Percentiles rank a stretch among this genome's conserved stretches.
Evolutionary conservation across 495 filamentous ascomycete genomes (phyloP).

Genomic region (Hypoxylon lienhwacheense): DNA sequence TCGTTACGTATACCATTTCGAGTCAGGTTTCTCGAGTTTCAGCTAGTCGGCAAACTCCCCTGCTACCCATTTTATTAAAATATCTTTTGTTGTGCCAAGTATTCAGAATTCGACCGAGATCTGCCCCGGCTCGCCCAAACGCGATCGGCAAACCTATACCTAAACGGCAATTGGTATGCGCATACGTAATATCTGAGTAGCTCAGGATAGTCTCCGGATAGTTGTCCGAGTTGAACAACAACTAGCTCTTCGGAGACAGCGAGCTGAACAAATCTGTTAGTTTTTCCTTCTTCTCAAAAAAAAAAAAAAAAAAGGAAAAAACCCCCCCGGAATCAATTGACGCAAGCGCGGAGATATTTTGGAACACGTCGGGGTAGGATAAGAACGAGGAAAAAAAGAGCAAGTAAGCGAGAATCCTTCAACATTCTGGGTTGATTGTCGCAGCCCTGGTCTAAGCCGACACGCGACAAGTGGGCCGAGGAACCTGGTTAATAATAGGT

Average conservation of each 20-base stretch:
- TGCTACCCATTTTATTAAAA: conserved; percentile 20
- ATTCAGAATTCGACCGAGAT: conserved; percentile 32
- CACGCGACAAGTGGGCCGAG: conserved; percentile 34
- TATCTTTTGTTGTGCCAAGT: conserved; percentile 14
- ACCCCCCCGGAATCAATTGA: no score
- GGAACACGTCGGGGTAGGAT: not conserved
- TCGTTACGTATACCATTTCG: conserved; percentile 2
- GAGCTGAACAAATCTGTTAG: not conserved
- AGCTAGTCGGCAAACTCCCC: conserved; percentile 22
- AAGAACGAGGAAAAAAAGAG: conserved; percentile 12
- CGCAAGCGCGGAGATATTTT: not conserved
- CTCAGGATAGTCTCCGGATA: not conserved
- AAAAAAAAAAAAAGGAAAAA: no score
- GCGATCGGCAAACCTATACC: conserved; percentile 20
- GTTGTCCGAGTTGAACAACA: conserved; percentile 1
- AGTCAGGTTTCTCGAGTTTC: conserved; percentile 22
- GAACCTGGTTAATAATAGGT: conserved; percentile 37
- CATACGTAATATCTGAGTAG: conserved; percentile 16
- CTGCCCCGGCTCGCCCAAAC: conserved; percentile 16
- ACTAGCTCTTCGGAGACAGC: not conserved
- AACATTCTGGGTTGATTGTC: conserved; percentile 20
- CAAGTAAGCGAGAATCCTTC: conserved; percentile 13
- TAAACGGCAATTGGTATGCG: conserved; percentile 12
- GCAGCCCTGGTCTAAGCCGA: conserved; percentile 31
- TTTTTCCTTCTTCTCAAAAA: no score